Conservation (phyloP, 1,284 basidiomycete species). For the Ustilago trichophora region DNA sequence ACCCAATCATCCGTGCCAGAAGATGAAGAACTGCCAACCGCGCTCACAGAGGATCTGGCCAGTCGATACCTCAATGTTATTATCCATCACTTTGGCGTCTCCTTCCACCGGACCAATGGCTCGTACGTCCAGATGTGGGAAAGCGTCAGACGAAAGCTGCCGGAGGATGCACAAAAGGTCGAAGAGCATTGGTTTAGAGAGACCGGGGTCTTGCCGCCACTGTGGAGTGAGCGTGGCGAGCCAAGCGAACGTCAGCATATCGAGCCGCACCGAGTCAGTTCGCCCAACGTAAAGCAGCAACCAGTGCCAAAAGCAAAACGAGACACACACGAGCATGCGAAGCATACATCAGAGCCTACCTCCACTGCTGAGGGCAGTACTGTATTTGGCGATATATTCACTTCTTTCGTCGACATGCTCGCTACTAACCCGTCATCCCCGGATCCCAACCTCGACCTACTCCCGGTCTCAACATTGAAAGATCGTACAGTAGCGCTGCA, state of each 20-base stretch:
- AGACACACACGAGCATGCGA: background rate
- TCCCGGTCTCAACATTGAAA: background rate
- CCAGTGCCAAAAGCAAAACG: background rate
- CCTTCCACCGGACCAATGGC: slow-evolving; percentile 14
- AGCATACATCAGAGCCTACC: too few species aligned
- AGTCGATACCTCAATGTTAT: slow-evolving; percentile 43
- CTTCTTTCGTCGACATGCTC: slow-evolving; percentile 39
- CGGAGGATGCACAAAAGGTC: slow-evolving; percentile 32
- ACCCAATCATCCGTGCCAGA: slow-evolving; percentile 9
- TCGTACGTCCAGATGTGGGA: slow-evolving; percentile 37
- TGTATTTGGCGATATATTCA: slow-evolving; percentile 9
- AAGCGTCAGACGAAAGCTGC: slow-evolving; percentile 6
- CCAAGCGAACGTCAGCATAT: too few species aligned
- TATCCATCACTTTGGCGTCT: slow-evolving; percentile 38
- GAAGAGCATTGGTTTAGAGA: slow-evolving; percentile 46
- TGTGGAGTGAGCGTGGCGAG: slow-evolving; percentile 31
- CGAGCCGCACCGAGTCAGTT: too few species aligned
- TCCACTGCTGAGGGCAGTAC: too few species aligned
- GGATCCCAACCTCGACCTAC: background rate
- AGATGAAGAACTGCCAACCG: slow-evolving; percentile 9
- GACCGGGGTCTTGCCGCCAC: slow-evolving; percentile 26
- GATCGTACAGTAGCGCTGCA: slow-evolving; percentile 21
- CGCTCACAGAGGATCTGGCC: slow-evolving; percentile 29
- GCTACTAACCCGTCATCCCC: background rate
- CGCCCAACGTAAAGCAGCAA: background rate